Percentiles rank a stretch among this genome's conserved stretches.
Evolutionary conservation across 2,329 filamentous ascomycete species (phyloP).

Genomic region (Ceratocystis colombiana): DNA sequence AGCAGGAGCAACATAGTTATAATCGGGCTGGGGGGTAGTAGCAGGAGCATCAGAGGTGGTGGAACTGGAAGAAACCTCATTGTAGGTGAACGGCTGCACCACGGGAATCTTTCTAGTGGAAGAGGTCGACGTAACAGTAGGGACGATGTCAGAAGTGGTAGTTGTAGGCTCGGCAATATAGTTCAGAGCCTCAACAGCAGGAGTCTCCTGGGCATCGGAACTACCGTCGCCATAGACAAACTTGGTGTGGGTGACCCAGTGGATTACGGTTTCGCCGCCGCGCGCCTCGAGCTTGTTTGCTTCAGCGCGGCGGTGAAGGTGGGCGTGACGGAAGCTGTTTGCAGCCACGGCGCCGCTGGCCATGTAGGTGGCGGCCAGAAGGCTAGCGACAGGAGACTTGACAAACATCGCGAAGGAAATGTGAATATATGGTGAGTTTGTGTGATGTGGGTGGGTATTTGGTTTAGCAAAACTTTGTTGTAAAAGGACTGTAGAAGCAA

Average conservation of each 20-base stretch:
- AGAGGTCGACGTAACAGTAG: slow-evolving; percentile 16
- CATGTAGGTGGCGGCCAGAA: slow-evolving; percentile 37
- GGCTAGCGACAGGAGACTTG: slow-evolving; percentile 35
- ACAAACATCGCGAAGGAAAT: slow-evolving; percentile 35
- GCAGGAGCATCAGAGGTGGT: not conserved
- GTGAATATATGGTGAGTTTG: slow-evolving; percentile 25
- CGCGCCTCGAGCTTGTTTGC: slow-evolving; percentile 29
- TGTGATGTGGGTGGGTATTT: slow-evolving; percentile 19
- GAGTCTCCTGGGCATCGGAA: slow-evolving; percentile 17
- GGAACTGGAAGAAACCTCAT: not conserved
- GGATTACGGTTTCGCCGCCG: slow-evolving; percentile 32
- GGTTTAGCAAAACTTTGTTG: slow-evolving; percentile 5
- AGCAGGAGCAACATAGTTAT: not conserved
- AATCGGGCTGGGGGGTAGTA: not conserved
- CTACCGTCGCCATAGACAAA: slow-evolving; percentile 29
- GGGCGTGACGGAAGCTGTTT: slow-evolving; percentile 36
- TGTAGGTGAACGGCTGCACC: not conserved
- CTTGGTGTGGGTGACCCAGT: slow-evolving; percentile 38
- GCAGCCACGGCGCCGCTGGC: slow-evolving; percentile 38
- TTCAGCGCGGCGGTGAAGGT: slow-evolving; percentile 24
- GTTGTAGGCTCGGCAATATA: not conserved
- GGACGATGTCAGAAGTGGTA: slow-evolving; percentile 7
- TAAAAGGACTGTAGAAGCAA: slow-evolving; percentile 5
- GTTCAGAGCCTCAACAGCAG: not conserved
- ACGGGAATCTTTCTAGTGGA: slow-evolving; percentile 9